Conservation (phyloP, 305 asterid genomes). For the Salvia sclarea region DNA sequence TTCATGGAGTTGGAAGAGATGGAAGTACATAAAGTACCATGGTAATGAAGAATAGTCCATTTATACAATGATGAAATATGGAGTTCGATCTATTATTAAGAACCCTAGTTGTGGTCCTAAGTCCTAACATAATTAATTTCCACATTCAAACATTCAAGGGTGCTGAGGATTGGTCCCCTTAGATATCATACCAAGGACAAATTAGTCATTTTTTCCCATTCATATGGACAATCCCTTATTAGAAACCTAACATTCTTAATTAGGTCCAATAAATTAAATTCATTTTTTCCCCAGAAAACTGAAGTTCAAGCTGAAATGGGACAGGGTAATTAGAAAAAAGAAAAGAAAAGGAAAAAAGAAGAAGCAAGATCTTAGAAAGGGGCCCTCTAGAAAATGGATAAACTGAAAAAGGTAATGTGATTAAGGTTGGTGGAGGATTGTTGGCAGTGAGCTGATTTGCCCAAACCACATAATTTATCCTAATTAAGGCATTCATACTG, state of each 20-base stretch:
- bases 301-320: neutral
- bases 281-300: neutral
- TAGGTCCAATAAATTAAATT: neutral
- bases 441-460: constrained; percentile 18
- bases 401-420: constrained; percentile 5
- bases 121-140: constrained; percentile 22
- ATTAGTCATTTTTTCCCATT: neutral
- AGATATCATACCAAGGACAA: neutral
- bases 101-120: constrained; percentile 32
- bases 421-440: constrained; percentile 35
- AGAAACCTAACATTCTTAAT: neutral
- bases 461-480: constrained; percentile 28
- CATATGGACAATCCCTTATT: neutral
- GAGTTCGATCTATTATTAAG: constrained; percentile 16
- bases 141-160: constrained; percentile 6
- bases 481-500: constrained; percentile 31
- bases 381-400: constrained; percentile 8
- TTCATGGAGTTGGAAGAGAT: neutral
- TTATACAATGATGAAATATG: constrained; percentile 30
- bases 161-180: constrained; percentile 23
- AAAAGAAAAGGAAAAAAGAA: too few relatives aligned
- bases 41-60: constrained; percentile 15
- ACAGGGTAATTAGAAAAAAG: neutral
- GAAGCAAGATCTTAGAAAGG: neutral
- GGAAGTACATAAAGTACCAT: constrained; percentile 15